Base-by-base conservation (phyloP, 2,329 filamentous ascomycete species). In the Ilyonectria sp. region DNA sequence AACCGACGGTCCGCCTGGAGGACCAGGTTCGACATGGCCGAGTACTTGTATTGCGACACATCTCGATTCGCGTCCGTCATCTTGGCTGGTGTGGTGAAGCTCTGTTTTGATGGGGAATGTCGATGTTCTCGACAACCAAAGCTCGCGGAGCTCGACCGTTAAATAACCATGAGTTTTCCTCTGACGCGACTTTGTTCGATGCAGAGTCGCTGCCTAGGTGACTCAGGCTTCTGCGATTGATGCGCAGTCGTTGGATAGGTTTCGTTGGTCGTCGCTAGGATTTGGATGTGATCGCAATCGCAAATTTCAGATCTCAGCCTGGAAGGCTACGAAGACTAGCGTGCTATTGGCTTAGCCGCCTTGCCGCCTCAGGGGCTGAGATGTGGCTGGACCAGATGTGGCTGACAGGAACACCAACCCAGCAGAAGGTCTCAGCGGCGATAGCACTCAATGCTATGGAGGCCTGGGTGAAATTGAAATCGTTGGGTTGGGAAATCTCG, bases 11-110 rank as follows among this genome's bases (percentile, higher is more conserved):
- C 96, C 86, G 94, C 95, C 93, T 99, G 96, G 90, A 99, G 94
- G 80, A 99, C 96, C 94, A 99, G 92, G 91, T 99, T 99, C 86
- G 96, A 99, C 96, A 99, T 98, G 82, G 94, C 94, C 91, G 94
- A 94, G 90, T 98, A 97, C 84, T 98, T 98, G 89, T 97, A 98
- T 84, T 97, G 95, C 83, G 94, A 95, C 78, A 97, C 93, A 92
- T 96, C 90, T 83, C 89, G 90, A 78, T 91, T 86, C 82, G 90
- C 87, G 81, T 91, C 93, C 82, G 92, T 88, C 93, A 95, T 95
- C 65, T 80, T 87, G 81, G 73, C 78, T 77, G 75, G 71, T 70
- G 67, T 73, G 74, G 71, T 73, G 71, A 75, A 68, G 73, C 63
- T 72, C 52, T 65, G 73, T 62, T 72, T 50, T 65, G 68, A 65